These are phyloP conservation scores for Plasmodium cynomolgi DNA, from an alignment of 169 alveolate genomes.

Conservation along the genomic window DNA sequence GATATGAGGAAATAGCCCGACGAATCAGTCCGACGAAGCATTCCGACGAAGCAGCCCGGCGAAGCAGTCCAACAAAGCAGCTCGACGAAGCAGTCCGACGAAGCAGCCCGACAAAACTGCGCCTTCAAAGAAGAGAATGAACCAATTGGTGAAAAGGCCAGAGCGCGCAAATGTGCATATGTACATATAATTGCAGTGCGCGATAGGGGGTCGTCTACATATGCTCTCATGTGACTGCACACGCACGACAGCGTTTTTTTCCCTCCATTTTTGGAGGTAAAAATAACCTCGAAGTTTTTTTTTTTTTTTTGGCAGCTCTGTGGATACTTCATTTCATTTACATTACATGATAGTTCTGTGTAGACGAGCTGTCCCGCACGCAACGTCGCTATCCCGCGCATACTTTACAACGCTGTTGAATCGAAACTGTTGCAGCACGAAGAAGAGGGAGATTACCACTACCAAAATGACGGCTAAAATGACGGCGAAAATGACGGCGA, in stretches of 20 bases:
- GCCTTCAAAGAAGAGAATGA: background rate
- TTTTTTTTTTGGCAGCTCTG: background rate
- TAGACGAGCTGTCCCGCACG: background rate
- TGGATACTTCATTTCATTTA: background rate
- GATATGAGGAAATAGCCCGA: background rate
- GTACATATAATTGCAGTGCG: background rate
- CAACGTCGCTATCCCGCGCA: background rate
- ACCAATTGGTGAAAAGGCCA: background rate
- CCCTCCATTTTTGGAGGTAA: background rate
- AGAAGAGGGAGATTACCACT: background rate
- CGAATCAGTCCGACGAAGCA: background rate
- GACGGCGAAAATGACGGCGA: background rate
- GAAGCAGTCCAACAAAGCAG: too few relatives aligned
- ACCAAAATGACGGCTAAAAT: background rate
- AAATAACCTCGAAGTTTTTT: background rate
- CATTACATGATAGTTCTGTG: background rate
- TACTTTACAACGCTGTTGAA: background rate
- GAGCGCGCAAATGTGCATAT: background rate
- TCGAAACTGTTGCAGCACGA: background rate
- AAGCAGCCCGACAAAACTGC: background rate
- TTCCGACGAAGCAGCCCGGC: too few relatives aligned
- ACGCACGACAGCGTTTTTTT: background rate
- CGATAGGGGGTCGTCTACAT: background rate
- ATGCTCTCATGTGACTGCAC: background rate
- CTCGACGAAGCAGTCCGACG: background rate